Evolutionary conservation across 2,329 filamentous ascomycete species (phyloP).

Genomic region (Cadophora gregata): DNA sequence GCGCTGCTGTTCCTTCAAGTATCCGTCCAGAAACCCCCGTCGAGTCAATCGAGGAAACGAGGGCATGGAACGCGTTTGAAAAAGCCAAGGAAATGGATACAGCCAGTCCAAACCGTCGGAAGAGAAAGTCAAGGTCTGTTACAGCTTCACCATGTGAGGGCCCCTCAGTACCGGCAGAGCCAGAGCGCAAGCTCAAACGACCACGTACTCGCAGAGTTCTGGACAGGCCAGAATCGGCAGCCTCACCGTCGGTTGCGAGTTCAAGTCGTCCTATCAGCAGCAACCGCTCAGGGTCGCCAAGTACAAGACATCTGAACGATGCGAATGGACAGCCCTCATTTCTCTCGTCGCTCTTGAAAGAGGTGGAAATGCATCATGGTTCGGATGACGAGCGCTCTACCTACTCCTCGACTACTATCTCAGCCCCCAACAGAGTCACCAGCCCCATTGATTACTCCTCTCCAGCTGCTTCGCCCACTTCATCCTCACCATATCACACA

Average conservation of each 20-base stretch:
- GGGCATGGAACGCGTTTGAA: constrained; percentile 91
- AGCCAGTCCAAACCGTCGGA: constrained; percentile 60
- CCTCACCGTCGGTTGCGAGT: constrained; percentile 43
- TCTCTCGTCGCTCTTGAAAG: constrained; percentile 83
- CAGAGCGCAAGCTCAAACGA: constrained; percentile 84
- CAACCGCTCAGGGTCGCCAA: constrained; percentile 29
- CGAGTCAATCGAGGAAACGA: constrained; percentile 77
- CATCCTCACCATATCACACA: constrained; percentile 67
- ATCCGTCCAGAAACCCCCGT: constrained; percentile 62
- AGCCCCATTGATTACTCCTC: constrained; percentile 59
- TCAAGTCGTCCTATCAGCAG: constrained; percentile 42
- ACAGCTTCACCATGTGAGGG: constrained; percentile 74
- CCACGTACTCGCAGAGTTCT: constrained; percentile 77
- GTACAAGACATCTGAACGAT: constrained; percentile 41
- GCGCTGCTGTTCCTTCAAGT: constrained; percentile 67
- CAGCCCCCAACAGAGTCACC: constrained; percentile 37
- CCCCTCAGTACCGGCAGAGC: constrained; percentile 60
- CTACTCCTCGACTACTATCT: constrained; percentile 32
- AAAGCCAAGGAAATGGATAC: constrained; percentile 75
- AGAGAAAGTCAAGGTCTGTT: constrained; percentile 75
- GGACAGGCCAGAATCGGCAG: constrained; percentile 53
- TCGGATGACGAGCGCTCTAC: constrained; percentile 59
- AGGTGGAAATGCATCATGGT: constrained; percentile 74
- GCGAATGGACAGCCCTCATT: constrained; percentile 72
- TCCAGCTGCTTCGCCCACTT: constrained; percentile 70